Base-by-base conservation (phyloP, 1,284 basidiomycete genomes). In the Pseudomicrostroma phylloplanum region DNA sequence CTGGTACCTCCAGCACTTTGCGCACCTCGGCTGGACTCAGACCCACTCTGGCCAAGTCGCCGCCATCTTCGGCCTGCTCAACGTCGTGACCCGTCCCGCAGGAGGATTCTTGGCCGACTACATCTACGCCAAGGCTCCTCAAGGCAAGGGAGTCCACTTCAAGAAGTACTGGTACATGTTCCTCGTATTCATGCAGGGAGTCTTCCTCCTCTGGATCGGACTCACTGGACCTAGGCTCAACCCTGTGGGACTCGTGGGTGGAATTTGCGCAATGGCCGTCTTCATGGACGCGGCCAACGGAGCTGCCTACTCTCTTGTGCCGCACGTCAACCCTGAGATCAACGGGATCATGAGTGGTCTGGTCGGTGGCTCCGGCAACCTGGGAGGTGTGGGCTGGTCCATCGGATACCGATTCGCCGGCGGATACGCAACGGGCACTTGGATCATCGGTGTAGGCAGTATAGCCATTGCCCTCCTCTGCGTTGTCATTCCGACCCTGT, bases 21-120 rank as follows among this genome's bases (percentile, higher is more conserved):
- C 46, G 4, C 46, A 48, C 46, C 46, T 48, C 6, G 46, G 46
- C 46, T 48, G 46, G 46, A 48, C 46, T 4, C 46, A 48, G 46
- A 48, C 46, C 6, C 46, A 48, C 46, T 17, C 46, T 12, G 46
- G 46, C 46, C 46, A 23, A 17, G 46, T 48, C 46, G 46, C 46
- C 46, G 46, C 46, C 46, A 48, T 48, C 46, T 48, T 48, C 12
- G 46, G 46, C 46, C 46, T 48, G 46, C 46, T 48, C 46, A 48
- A 48, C 46, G 46, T 48, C 46, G 46, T 48, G 4, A 48, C 46
- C n/a, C 46, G 46, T 23, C 46, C 46, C 46, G 46, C 46, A 6
- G 46, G 46, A 17, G 46, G 46, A 3, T 48, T 48, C 12, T 12
- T 48, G 6, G 46, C 46, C 46, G 46, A 48, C 46, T 48, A 23